Evolutionary conservation across 1,284 basidiomycete species (phyloP).

Genomic region (Boletellus deceptivus): DNA sequence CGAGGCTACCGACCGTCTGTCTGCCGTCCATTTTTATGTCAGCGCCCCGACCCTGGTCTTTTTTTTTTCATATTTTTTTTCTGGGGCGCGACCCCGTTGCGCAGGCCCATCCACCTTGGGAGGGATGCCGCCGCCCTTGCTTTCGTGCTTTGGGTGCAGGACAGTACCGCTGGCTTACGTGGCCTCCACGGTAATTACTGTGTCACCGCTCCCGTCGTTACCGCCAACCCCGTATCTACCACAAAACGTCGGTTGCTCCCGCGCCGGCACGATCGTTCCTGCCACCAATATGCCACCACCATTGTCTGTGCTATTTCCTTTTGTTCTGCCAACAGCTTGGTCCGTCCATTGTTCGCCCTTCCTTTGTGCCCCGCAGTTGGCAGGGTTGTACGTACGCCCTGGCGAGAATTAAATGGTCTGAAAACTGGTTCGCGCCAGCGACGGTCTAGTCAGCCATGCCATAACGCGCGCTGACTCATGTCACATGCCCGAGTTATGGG

Average conservation of each 20-base stretch:
- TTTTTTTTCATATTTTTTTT: neutral
- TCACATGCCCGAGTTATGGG: neutral
- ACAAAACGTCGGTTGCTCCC: neutral
- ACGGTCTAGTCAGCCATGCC: neutral
- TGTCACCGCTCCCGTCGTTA: neutral
- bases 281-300: too few relatives aligned
- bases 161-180: slow-evolving; percentile 4
- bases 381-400: neutral
- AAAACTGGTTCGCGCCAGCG: neutral
- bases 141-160: too few relatives aligned
- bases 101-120: too few relatives aligned
- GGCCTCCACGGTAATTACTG: slow-evolving; percentile 8
- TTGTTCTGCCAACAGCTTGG: slow-evolving; percentile 22
- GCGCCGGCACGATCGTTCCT: too few relatives aligned
- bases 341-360: slow-evolving; percentile 17
- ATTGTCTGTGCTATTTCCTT: neutral
- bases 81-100: too few relatives aligned
- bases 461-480: neutral
- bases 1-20: slow-evolving; percentile 28
- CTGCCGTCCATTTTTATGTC: neutral
- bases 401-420: neutral
- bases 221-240: slow-evolving; percentile 5
- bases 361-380: slow-evolving; percentile 8
- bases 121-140: too few relatives aligned
- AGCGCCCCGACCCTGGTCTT: neutral